Percentiles rank a stretch among this genome's conserved stretches.
These are phyloP conservation scores for Leishmania braziliensis DNA, from an alignment of 208 protist species.

Conservation along the genomic window DNA sequence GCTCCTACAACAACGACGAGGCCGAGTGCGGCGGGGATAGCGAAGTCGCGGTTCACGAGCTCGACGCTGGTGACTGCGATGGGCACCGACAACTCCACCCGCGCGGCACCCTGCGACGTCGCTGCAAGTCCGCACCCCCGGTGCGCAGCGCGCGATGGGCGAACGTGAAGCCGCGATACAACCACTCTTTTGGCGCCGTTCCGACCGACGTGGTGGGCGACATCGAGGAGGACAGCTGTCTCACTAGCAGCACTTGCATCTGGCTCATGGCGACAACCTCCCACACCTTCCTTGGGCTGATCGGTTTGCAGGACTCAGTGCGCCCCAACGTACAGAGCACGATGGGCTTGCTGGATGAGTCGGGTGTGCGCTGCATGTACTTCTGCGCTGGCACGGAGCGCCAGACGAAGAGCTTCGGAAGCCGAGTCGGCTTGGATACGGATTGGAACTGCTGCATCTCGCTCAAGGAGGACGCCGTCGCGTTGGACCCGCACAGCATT, in stretches of 20 bases:
- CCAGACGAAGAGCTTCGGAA: conserved; percentile 91
- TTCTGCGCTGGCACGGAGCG: conserved; percentile 87
- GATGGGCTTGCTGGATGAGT: conserved; percentile 79
- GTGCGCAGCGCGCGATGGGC: conserved; percentile 25
- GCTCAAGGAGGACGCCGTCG: conserved; percentile 82
- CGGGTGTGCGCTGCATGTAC: conserved; percentile 95
- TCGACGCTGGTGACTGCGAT: background rate
- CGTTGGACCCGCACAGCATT: conserved; percentile 84
- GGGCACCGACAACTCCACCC: background rate
- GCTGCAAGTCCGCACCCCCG: conserved; percentile 30
- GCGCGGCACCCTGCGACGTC: background rate
- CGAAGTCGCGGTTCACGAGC: background rate
- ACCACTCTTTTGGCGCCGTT: conserved; percentile 41
- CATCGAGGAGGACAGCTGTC: conserved; percentile 59
- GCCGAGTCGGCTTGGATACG: conserved; percentile 91
- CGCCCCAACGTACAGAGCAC: conserved; percentile 76
- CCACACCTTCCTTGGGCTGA: conserved; percentile 90
- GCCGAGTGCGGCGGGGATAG: background rate
- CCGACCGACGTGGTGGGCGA: conserved; percentile 34
- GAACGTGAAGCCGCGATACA: conserved; percentile 22
- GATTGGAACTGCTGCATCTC: conserved; percentile 97
- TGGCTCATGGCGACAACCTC: conserved; percentile 67
- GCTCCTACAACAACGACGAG: background rate
- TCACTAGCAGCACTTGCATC: conserved; percentile 61
- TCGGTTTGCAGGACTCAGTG: conserved; percentile 89